A percentile compares a stretch with the other conserved stretches of the same genome.
These are phyloP conservation scores for Populus tremula DNA, from an alignment of 345 rosid genomes.

Conservation along the genomic window DNA sequence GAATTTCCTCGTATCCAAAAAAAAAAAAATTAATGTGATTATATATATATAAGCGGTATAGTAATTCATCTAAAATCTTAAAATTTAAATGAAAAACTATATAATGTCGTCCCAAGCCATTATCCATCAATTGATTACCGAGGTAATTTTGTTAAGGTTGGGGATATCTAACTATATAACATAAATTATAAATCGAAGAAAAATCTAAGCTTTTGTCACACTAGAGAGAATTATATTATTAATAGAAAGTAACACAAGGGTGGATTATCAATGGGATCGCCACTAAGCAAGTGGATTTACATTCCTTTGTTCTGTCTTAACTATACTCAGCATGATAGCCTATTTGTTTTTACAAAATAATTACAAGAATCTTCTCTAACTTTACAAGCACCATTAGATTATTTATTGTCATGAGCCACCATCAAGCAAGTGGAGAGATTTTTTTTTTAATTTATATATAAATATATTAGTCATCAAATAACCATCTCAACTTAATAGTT, in stretches of 20 bases:
- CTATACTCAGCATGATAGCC: conserved; percentile 20
- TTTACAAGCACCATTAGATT: neutral
- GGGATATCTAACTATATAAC: neutral
- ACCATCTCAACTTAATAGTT: too few species aligned
- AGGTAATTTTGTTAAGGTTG: neutral
- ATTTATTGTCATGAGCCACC: conserved; percentile 24
- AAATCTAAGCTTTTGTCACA: neutral
- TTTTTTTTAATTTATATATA: conserved; percentile 2
- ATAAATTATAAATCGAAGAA: neutral
- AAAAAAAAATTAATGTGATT: too few species aligned
- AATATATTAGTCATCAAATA: accelerated
- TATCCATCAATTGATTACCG: neutral
- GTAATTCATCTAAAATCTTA: too few species aligned
- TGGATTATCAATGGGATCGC: conserved; percentile 33
- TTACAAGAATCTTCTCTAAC: conserved; percentile 18
- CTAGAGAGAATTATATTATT: neutral
- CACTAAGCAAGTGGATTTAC: conserved; percentile 43
- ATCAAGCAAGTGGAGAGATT: conserved; percentile 19
- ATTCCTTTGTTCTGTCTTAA: conserved; percentile 23
- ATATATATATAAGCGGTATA: too few species aligned
- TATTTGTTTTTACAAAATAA: neutral
- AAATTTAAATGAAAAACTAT: neutral
- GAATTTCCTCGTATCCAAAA: too few species aligned
- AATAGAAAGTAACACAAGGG: neutral
- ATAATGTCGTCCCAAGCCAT: neutral